Evolutionary conservation across 768 basidiomycete genomes (phyloP), one percentile per base, ranked within the genome.

Genomic region (Pulveroboletus sp.): DNA sequence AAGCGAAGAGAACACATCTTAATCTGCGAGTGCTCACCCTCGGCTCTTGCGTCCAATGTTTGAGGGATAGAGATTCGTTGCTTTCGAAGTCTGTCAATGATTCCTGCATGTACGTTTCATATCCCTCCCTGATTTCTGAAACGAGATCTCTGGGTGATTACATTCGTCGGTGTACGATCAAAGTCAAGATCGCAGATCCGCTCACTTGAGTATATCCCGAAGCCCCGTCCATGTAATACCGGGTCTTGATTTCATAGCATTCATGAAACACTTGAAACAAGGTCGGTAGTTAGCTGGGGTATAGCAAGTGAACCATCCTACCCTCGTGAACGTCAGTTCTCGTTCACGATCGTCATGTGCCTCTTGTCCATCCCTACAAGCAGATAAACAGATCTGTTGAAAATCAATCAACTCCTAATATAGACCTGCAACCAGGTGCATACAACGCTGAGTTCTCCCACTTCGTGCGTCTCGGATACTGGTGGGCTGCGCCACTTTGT

Each of bases 321-420:
- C 63, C 63, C 56, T 63, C 13, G 63, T 64, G 31, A 65, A 63
- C 8, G 65, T 65, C 10, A 51, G 12, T 22, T 31, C 44, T 26
- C 32, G 53, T 38, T 44, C 40, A 12, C 48, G 32, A 32, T 65
- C 61, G 34, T 65, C 64, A 13, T 54, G 50, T 6, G 66, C 63
- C 17, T 36, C 4, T 5, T 66, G 61, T 12, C 41, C 43, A n/a
- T 68, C 63, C 11, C 57, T 55, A 38, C 63, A 65, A 6, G 64
- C 61, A 0, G 63, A 63, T 17, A 68, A 29, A 32, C 56, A 68
- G 10, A 68, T 58, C 63, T 65, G 16, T 12, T 0, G 3, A 12
- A 11, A 17, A 1, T 27, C 2, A 14, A 50, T 2, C 19, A 19
- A 5, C 20, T 13, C 12, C 2, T 6, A 2, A 2, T 19, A 16